Base-by-base conservation (phyloP, 768 basidiomycete genomes). In the Lepiota brunneoincarnata region DNA sequence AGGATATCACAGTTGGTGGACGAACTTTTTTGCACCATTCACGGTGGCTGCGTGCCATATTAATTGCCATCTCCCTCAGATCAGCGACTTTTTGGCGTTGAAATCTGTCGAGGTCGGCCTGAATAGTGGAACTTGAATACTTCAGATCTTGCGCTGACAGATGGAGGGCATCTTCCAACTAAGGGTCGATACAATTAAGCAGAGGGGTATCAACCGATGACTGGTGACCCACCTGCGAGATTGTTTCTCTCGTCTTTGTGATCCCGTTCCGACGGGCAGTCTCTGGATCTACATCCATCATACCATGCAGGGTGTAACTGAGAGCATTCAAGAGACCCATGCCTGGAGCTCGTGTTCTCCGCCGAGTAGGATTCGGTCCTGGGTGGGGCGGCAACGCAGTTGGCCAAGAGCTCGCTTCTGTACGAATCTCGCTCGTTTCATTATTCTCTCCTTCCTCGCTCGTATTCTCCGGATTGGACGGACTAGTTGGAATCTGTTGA, bases 211-310 rank as follows among this genome's bases (percentile, higher is more conserved):
- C 40, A 42, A 40, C 52, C 38, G 17, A 44, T 55, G 52, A 4
- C 20, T 28, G 17, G 31, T 54, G 51, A 66, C 74, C 60, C 20
- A 95, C 95, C 77, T 94, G 91, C n/a, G 93, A 92, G 58, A 98
- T 97, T 17, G 82, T 83, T 72, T 98, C 96, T 61, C 91, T 82
- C 4, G 93, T 94, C 75, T 97, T 98, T 57, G 89, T 89, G 59
- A 99, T 98, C 49, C 87, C 83, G 64, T 89, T 98, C 58, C 97
- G 78, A 56, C 97, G 77, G 4, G 96, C 95, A 15, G 90, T 91
- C 73, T 98, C 97, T 2, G 97, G 97, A 71, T 99, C 97, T 15
- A 91, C 91, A 61, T 99, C 97, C 87, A 99, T 98, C 86, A 98
- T 95, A 4, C 96, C 95, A 61, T 95, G 93, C 51, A 99, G 68